Conservation (phyloP, 306 rosid genomes). For the Trifolium fragiferum region DNA sequence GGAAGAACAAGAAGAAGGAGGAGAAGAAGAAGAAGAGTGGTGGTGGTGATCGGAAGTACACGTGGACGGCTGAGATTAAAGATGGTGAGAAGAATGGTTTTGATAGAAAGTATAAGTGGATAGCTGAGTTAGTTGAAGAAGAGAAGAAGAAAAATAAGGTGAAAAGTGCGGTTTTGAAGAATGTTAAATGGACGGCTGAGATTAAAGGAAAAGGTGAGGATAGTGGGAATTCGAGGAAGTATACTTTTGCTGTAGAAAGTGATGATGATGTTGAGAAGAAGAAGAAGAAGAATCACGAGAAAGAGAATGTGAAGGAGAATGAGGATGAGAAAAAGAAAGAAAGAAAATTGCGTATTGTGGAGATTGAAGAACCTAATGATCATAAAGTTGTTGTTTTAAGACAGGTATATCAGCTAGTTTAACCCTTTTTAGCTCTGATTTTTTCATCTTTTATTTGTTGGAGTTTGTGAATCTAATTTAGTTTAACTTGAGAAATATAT, state of each 20-base stretch:
- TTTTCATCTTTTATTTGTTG: background rate
- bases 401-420: conserved; percentile 57
- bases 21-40: conserved; percentile 27
- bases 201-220: conserved; percentile 68
- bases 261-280: conserved; percentile 53
- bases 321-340: conserved; percentile 58
- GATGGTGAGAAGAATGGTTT: conserved; percentile 55
- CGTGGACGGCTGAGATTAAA: conserved; percentile 84
- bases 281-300: conserved; percentile 39
- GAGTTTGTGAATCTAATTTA: conserved; percentile 9
- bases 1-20: conserved; percentile 30
- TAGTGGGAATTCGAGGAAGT: conserved; percentile 58
- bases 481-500: no score
- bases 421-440: no score
- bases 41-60: conserved; percentile 68
- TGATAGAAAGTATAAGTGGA: conserved; percentile 78
- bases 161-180: conserved; percentile 52
- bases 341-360: conserved; percentile 65
- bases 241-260: conserved; percentile 60
- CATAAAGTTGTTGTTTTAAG: conserved; percentile 73
- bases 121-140: conserved; percentile 67
- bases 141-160: conserved; percentile 56
- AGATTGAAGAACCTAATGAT: conserved; percentile 70
- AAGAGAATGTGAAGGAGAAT: conserved; percentile 42
- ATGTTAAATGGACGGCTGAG: conserved; percentile 83